phyloP scores from a whole-genome alignment of 495 filamentous ascomycete species.

The Hyaloscypha hepaticicola region DNA sequence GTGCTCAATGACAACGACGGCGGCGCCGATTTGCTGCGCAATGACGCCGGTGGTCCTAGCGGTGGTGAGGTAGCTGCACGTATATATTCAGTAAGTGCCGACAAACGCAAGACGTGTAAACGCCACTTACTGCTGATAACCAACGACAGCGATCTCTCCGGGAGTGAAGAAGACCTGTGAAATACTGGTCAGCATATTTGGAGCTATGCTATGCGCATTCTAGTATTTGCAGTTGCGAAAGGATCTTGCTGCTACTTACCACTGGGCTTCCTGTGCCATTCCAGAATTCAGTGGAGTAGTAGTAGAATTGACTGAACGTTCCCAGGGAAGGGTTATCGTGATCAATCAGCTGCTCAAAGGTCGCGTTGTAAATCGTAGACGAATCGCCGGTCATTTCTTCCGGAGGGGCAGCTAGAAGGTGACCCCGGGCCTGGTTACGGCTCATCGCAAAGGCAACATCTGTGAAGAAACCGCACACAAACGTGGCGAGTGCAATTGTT shows the following conservation, averaged over 20 bases:
- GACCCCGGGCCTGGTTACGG: conserved; percentile 1
- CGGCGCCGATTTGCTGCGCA: conserved; percentile 52
- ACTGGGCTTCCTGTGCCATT: conserved; percentile 52
- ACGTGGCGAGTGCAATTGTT: background rate
- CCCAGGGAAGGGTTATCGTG: conserved; percentile 48
- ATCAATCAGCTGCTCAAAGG: conserved; percentile 51
- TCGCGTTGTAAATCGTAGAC: conserved; percentile 2
- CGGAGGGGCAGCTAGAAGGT: background rate
- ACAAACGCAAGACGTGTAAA: background rate
- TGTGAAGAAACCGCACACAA: conserved; percentile 14
- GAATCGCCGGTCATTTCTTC: background rate
- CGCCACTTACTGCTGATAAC: conserved; percentile 35
- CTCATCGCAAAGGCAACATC: conserved; percentile 2
- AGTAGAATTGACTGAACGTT: conserved; percentile 53
- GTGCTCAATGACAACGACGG: conserved; percentile 56
- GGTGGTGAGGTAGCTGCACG: conserved; percentile 45
- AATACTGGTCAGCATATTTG: background rate
- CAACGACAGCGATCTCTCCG: conserved; percentile 51
- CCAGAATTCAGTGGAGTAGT: conserved; percentile 48
- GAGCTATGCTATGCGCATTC: no score
- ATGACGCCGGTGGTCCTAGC: conserved; percentile 47
- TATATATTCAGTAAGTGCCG: background rate
- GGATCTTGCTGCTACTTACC: conserved; percentile 29
- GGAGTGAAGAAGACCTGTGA: conserved; percentile 52
- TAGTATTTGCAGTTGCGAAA: conserved; percentile 13